Conservation (phyloP, 805 yeast species). For the Wickerhamiella alocasiicola region DNA sequence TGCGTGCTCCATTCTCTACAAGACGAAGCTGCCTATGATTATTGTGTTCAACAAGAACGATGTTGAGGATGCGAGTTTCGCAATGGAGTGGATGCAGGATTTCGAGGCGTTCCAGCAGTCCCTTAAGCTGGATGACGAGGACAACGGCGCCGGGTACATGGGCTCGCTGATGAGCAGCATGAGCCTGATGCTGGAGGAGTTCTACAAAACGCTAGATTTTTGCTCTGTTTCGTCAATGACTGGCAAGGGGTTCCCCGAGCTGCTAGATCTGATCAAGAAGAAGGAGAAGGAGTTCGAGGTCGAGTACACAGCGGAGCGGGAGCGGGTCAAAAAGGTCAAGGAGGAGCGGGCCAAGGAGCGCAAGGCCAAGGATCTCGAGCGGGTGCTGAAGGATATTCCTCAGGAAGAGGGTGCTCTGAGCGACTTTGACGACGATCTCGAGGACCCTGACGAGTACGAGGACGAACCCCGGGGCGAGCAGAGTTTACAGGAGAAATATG, state of each 20-base stretch:
- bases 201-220: slow-evolving; percentile 82
- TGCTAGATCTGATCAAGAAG: slow-evolving; percentile 66
- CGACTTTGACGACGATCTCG: slow-evolving; percentile 35
- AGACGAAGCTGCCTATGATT: slow-evolving; percentile 93
- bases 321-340: slow-evolving; percentile 60
- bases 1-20: slow-evolving; percentile 93
- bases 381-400: slow-evolving; percentile 70
- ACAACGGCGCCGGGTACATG: slow-evolving; percentile 77
- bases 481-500: slow-evolving; percentile 12
- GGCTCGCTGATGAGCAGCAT: slow-evolving; percentile 83
- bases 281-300: slow-evolving; percentile 81
- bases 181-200: slow-evolving; percentile 93
- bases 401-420: slow-evolving; percentile 41
- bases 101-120: slow-evolving; percentile 85
- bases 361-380: slow-evolving; percentile 56
- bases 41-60: slow-evolving; percentile 94
- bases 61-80: slow-evolving; percentile 71
- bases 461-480: slow-evolving; percentile 9
- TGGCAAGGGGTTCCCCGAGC: slow-evolving; percentile 89
- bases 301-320: slow-evolving; percentile 77
- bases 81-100: slow-evolving; percentile 94
- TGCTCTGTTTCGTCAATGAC: slow-evolving; percentile 89
- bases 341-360: slow-evolving; percentile 60
- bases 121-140: slow-evolving; percentile 51
- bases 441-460: slow-evolving; percentile 15